phyloP scores from a whole-genome alignment of 345 rosid species.

The Salix purpurea region DNA sequence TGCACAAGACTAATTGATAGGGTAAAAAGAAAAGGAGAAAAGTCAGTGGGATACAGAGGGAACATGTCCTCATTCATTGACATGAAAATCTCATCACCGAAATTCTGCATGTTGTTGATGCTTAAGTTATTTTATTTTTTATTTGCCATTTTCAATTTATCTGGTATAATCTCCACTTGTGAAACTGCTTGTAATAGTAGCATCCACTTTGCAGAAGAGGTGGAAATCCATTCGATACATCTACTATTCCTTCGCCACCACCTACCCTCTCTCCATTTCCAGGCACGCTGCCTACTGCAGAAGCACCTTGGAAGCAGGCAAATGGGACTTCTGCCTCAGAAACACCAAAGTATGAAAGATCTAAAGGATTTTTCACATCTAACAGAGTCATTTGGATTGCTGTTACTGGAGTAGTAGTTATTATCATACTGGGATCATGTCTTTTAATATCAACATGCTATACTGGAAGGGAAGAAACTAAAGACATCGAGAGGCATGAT shows the following conservation, averaged over 20 bases:
- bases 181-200: not conserved
- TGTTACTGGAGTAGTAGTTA: slow-evolving; percentile 37
- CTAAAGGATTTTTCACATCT: slow-evolving; percentile 35
- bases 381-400: slow-evolving; percentile 40
- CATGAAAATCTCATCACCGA: not conserved
- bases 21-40: not conserved
- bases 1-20: not conserved
- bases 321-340: slow-evolving; percentile 19
- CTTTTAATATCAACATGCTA: slow-evolving; percentile 46
- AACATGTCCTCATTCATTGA: not conserved
- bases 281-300: slow-evolving; percentile 40
- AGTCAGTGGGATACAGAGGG: not conserved
- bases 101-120: not conserved
- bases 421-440: slow-evolving; percentile 38
- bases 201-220: slow-evolving; percentile 56
- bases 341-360: slow-evolving; percentile 33
- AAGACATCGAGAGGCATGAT: slow-evolving; percentile 24
- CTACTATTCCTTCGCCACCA: slow-evolving; percentile 64
- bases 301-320: slow-evolving; percentile 16
- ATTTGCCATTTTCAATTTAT: not conserved
- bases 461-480: slow-evolving; percentile 28
- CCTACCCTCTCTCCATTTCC: slow-evolving; percentile 44
- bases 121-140: not conserved
- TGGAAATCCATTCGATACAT: slow-evolving; percentile 89
- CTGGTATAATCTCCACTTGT: not conserved